Evolutionary conservation across 495 filamentous ascomycete species (phyloP).

Genomic region (Penicillium flavigenum): DNA sequence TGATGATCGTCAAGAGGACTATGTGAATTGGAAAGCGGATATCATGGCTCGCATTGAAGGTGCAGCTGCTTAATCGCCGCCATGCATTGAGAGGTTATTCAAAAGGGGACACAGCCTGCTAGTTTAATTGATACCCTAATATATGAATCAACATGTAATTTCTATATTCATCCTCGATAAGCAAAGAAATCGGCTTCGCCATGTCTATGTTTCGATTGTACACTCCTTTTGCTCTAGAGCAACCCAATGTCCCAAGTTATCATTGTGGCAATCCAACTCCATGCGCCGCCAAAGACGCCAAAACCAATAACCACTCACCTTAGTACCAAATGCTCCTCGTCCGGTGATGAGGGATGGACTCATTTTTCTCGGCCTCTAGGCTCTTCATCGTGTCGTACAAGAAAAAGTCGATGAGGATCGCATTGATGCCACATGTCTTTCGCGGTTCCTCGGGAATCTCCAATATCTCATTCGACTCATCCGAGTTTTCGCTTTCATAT

Average conservation of each 20-base stretch:
- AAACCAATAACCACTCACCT: conserved; percentile 14
- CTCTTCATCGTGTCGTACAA: conserved; percentile 92
- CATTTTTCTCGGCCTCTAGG: conserved; percentile 58
- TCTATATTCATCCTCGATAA: neutral
- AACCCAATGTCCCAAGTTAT: neutral
- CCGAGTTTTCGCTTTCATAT: conserved; percentile 1
- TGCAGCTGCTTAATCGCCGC: conserved; percentile 18
- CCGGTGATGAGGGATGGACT: conserved; percentile 82
- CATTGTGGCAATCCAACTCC: neutral
- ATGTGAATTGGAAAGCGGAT: conserved; percentile 67
- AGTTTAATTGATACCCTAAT: conserved; percentile 29
- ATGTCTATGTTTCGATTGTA: conserved; percentile 4
- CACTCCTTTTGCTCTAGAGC: conserved; percentile 11
- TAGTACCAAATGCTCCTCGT: conserved; percentile 97
- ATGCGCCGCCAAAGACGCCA: conserved; percentile 13
- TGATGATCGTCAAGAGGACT: conserved; percentile 65
- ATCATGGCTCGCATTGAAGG: conserved; percentile 51
- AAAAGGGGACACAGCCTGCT: conserved; percentile 8
- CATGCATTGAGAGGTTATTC: neutral
- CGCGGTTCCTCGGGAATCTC: conserved; percentile 22
- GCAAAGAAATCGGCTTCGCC: neutral
- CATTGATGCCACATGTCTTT: conserved; percentile 60
- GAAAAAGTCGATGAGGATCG: conserved; percentile 93
- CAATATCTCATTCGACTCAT: conserved; percentile 14
- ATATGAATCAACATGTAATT: conserved; percentile 9